Conservation (phyloP, 2,329 filamentous ascomycete species). For the Aspergillus pseudonomiae region DNA sequence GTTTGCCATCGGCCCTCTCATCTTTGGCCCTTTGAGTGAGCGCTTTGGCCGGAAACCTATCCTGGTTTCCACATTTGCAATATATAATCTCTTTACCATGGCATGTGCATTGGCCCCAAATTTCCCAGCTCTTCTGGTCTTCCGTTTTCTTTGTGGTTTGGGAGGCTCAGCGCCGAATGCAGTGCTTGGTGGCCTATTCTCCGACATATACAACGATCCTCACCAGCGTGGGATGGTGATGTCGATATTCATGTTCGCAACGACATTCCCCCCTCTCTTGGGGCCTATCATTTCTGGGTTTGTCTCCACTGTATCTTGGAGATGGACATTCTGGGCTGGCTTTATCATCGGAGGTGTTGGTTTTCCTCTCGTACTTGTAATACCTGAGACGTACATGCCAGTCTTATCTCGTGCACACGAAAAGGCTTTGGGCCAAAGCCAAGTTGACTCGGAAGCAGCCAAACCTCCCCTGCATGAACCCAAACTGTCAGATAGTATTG, state of each 20-base stretch:
- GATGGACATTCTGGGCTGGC: constrained; percentile 57
- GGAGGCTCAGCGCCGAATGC: constrained; percentile 42
- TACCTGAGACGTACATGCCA: constrained; percentile 67
- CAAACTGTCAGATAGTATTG: constrained; percentile 42
- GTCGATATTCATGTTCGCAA: constrained; percentile 26
- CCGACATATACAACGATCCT: constrained; percentile 46
- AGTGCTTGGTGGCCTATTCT: constrained; percentile 43
- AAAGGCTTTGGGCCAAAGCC: constrained; percentile 55
- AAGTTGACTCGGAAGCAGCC: background rate
- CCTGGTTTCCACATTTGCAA: constrained; percentile 51
- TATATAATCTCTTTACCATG: constrained; percentile 40
- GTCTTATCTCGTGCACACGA: constrained; percentile 61
- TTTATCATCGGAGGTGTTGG: constrained; percentile 65
- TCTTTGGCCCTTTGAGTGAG: constrained; percentile 45
- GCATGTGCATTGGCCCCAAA: constrained; percentile 43
- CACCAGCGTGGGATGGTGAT: constrained; percentile 27
- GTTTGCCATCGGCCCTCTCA: constrained; percentile 38
- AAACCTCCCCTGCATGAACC: background rate
- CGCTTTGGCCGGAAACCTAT: constrained; percentile 39
- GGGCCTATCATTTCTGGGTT: constrained; percentile 46
- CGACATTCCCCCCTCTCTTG: constrained; percentile 37
- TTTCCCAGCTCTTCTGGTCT: constrained; percentile 40
- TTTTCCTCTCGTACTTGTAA: constrained; percentile 60
- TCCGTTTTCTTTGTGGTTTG: constrained; percentile 44
- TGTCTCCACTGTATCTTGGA: constrained; percentile 38